Evolutionary conservation across 1,284 basidiomycete genomes (phyloP), one percentile per base, ranked within the genome.

Genomic region (Rhizopogon hawkerae): DNA sequence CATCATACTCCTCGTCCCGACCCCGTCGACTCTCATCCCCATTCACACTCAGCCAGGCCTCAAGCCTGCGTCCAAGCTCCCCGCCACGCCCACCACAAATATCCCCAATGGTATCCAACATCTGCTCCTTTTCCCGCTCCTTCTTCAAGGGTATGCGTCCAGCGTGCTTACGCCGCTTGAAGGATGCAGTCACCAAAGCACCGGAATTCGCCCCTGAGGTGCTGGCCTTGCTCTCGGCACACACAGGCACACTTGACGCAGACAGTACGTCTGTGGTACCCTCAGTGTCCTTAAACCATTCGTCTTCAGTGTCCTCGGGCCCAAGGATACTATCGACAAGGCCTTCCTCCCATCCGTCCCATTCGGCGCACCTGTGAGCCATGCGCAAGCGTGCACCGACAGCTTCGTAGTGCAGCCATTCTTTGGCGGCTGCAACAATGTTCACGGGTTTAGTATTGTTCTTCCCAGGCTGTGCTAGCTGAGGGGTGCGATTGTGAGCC

Each of bases 271-370:
- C 64, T 6, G 54, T 51, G 1, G 65, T 64, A 6, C 58, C 61
- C 31, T 73, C 71, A 3, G 64, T 59, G 41, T 72, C 71, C 53
- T 70, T 70, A 64, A 81, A 79, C 84, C 84, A 86, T 46, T 83
- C 82, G 4, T 77, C 77, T 56, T 87, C 81, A 42, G 72, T 63
- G 18, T 85, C 85, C 57, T 78, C 81, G 0, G 79, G 74, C 0
- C 85, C 86, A 21, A 89, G 69, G 39, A 88, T 85, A 52, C 77
- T 81, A 9, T 79, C 78, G 2, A 85, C 77, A 21, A 90, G 70
- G 0, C 85, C 87, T 59, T 89, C 87, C 59, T 90, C 86, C 86
- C 87, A 90, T 1, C 86, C 87, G 58, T 89, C 86, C 87, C 87
- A 89, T 60, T 90, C 87, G 34, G 75, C 77, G 56, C 79, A 85